phyloP scores from a whole-genome alignment of 106 monocot genomes.

The Allium cepa region DNA sequence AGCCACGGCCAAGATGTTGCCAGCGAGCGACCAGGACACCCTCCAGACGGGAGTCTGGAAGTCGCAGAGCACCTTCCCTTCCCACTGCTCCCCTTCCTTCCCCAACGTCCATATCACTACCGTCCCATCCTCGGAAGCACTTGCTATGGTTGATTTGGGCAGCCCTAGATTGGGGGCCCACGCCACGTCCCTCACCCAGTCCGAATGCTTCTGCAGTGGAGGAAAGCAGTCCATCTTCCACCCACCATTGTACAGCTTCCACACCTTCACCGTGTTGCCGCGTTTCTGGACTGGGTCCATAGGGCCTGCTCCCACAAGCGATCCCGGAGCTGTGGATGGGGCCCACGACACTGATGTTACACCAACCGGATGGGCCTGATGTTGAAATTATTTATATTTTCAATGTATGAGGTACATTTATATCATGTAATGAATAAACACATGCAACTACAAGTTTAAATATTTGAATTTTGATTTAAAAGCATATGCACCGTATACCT shows the following conservation, averaged over 20 bases:
- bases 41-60: slow-evolving; percentile 17
- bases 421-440: no score
- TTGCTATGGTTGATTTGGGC: slow-evolving; percentile 26
- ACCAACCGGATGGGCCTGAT: slow-evolving; percentile 22
- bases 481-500: no score
- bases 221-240: slow-evolving; percentile 32
- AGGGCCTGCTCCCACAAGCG: slow-evolving; percentile 15
- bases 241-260: slow-evolving; percentile 22
- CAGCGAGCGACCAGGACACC: slow-evolving; percentile 24
- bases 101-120: slow-evolving; percentile 26
- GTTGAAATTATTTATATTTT: no score
- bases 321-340: slow-evolving; percentile 16
- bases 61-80: slow-evolving; percentile 20
- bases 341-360: slow-evolving; percentile 28
- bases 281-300: slow-evolving; percentile 17
- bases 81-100: slow-evolving; percentile 29
- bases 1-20: slow-evolving; percentile 24
- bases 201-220: slow-evolving; percentile 22
- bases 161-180: slow-evolving; percentile 29
- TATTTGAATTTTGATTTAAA: no score
- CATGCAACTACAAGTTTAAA: no score
- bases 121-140: slow-evolving; percentile 24
- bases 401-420: no score
- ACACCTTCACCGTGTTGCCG: slow-evolving; percentile 23
- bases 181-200: slow-evolving; percentile 30